Evolutionary conservation across 1,284 basidiomycete genomes (phyloP).

Genomic region (Ceratobasidium theobromae): DNA sequence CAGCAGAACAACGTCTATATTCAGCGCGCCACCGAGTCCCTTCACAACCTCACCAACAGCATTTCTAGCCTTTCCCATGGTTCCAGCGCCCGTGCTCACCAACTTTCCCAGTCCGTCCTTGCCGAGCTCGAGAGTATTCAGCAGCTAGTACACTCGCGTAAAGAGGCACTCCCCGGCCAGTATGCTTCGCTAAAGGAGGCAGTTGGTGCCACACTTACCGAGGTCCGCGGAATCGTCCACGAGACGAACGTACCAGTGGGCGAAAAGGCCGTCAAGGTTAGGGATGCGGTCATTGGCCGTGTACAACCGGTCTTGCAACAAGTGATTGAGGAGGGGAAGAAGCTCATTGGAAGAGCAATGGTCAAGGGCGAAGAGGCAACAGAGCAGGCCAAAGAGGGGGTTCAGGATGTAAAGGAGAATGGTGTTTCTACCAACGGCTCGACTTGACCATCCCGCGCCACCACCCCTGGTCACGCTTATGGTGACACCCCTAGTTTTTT

Average conservation of each 20-base stretch:
- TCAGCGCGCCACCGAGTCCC: constrained; percentile 67
- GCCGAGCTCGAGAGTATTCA: constrained; percentile 37
- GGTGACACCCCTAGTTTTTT: too few species aligned
- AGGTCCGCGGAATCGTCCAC: constrained; percentile 32
- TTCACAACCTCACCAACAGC: constrained; percentile 59
- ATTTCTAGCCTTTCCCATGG: constrained; percentile 42
- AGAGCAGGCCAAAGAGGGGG: background rate
- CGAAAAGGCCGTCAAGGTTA: constrained; percentile 33
- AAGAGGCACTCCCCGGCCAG: constrained; percentile 9
- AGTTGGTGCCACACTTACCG: constrained; percentile 29
- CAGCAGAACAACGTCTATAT: constrained; percentile 66
- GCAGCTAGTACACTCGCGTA: constrained; percentile 26
- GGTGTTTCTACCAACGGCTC: constrained; percentile 6
- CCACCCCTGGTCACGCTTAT: too few species aligned
- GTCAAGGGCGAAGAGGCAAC: constrained; percentile 23
- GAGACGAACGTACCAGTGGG: constrained; percentile 32
- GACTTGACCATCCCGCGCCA: background rate
- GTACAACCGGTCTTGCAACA: constrained; percentile 33
- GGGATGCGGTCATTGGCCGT: constrained; percentile 26
- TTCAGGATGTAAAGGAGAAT: constrained; percentile 14
- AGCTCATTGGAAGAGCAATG: constrained; percentile 21
- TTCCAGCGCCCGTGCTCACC: constrained; percentile 34
- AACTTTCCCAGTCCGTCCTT: constrained; percentile 34
- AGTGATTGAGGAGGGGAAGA: constrained; percentile 32
- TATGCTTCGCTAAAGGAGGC: constrained; percentile 19